Conservation (phyloP, 257 asterid genomes). For the Solanum megistacrolobum region DNA sequence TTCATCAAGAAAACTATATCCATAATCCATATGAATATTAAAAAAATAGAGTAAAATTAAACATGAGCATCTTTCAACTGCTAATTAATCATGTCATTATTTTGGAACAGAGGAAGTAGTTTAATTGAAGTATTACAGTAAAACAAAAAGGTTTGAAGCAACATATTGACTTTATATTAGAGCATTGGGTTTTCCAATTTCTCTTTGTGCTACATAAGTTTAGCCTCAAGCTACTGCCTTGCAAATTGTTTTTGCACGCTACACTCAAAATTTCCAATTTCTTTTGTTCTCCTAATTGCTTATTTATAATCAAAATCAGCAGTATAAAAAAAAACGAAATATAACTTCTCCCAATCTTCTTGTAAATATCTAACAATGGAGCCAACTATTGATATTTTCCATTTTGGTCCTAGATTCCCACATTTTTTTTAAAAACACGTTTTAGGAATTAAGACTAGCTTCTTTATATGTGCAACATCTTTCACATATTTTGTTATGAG, state of each 20-base stretch:
- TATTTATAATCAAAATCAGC: not conserved
- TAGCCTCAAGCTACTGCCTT: not conserved
- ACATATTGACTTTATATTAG: not conserved
- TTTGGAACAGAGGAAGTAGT: not conserved
- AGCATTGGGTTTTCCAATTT: not conserved
- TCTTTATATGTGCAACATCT: not conserved
- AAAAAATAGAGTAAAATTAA: not conserved
- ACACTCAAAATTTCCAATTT: not conserved
- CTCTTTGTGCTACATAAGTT: not conserved
- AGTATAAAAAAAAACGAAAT: not conserved
- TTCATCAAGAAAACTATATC: not conserved
- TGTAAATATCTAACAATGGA: not conserved
- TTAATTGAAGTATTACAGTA: too few relatives aligned
- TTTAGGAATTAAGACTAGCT: not conserved
- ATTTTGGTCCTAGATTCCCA: not conserved
- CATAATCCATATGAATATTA: not conserved
- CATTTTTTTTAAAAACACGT: not conserved
- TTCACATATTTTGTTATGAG: not conserved
- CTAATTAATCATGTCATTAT: not conserved
- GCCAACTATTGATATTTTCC: not conserved
- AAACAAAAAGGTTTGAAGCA: not conserved
- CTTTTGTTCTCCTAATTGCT: not conserved
- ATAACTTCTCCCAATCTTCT: not conserved
- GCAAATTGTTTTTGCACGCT: not conserved
- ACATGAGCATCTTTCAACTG: not conserved